These are phyloP conservation scores for Pyrus hybrid DNA, from an alignment of 331 rosid genomes.

Conservation along the genomic window DNA sequence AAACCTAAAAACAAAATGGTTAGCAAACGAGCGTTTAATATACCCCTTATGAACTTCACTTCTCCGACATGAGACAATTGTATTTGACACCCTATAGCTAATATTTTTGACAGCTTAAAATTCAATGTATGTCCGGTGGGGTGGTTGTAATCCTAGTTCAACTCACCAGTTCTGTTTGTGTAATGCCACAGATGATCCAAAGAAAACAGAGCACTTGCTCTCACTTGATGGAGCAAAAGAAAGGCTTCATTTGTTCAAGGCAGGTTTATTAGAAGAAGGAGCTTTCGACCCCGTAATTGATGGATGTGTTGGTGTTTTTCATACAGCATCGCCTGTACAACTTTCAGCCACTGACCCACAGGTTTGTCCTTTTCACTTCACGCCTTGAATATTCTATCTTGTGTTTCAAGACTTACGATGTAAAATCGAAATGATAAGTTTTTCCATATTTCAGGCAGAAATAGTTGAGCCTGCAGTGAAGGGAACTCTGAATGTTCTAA, in stretches of 20 bases:
- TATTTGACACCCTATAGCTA: too few species aligned
- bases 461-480: neutral
- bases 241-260: neutral
- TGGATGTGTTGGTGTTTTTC: constrained; percentile 17
- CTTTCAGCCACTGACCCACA: neutral
- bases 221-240: neutral
- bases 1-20: too few species aligned
- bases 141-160: too few species aligned
- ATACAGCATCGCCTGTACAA: neutral
- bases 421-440: too few species aligned
- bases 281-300: constrained; percentile 28
- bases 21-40: too few species aligned
- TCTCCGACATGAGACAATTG: too few species aligned
- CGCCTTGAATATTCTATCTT: too few species aligned
- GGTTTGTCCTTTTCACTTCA: neutral
- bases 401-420: neutral
- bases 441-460: neutral
- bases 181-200: neutral
- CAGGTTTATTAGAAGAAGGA: constrained; percentile 27
- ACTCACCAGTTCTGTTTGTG: neutral
- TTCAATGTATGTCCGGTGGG: too few species aligned
- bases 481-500: neutral
- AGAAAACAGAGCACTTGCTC: neutral
- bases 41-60: too few species aligned
- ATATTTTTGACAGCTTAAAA: too few species aligned